phyloP scores from a whole-genome alignment of 768 basidiomycete genomes.

The Collybia sordida region DNA sequence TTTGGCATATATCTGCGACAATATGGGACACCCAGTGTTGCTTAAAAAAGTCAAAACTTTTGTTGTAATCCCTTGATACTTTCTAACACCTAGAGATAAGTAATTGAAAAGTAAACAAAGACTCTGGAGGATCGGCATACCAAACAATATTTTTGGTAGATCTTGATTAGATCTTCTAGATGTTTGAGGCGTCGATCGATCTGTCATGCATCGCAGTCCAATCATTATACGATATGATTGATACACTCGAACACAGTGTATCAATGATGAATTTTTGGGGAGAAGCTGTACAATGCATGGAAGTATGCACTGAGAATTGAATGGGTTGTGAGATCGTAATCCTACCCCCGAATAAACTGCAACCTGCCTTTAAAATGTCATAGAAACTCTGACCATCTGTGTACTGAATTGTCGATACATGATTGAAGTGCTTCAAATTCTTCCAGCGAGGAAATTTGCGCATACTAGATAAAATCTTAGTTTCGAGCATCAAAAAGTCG shows the following conservation, averaged over 20 bases:
- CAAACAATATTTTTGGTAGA: no score
- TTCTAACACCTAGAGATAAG: no score
- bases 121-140: no score
- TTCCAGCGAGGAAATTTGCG: slow-evolving; percentile 23
- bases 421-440: slow-evolving; percentile 27
- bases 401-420: slow-evolving; percentile 23
- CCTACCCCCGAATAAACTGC: neutral
- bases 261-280: slow-evolving; percentile 20
- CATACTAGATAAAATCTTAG: slow-evolving; percentile 18
- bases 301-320: slow-evolving; percentile 20
- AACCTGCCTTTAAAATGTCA: slow-evolving; percentile 25
- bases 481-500: neutral
- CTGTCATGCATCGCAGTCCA: slow-evolving; percentile 24
- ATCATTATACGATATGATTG: slow-evolving; percentile 19
- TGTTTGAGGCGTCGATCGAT: slow-evolving; percentile 17
- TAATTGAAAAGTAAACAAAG: no score
- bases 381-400: slow-evolving; percentile 27
- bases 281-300: slow-evolving; percentile 26
- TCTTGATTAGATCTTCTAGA: slow-evolving; percentile 11
- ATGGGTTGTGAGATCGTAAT: slow-evolving; percentile 2
- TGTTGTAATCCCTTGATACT: slow-evolving; percentile 19
- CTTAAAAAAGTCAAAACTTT: slow-evolving; percentile 29
- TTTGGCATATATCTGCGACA: slow-evolving; percentile 18
- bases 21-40: slow-evolving; percentile 24
- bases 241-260: slow-evolving; percentile 24